Base-by-base conservation (phyloP, 805 yeast species). In the Ascoidea rubescens region DNA sequence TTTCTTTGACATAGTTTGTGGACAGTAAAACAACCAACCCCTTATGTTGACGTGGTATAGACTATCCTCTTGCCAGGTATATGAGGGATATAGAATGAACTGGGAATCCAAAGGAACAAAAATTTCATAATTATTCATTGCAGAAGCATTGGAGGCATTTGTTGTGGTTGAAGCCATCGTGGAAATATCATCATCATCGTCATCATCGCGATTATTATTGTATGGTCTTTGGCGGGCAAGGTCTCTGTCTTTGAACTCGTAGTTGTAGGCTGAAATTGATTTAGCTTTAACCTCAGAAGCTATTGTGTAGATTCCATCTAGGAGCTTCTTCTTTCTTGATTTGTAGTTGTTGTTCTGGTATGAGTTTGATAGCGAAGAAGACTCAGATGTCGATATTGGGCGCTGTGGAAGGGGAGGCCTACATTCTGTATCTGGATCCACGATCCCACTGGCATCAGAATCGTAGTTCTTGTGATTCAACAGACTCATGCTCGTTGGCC, bases 1-100 rank as follows among this genome's bases (percentile, higher is more conserved):
- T 60, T 84, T 87, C 46, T 95, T 71, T 33, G 77, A 75, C 71
- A 80, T 75, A 6, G 75, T 69, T 0, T 95, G 95, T 0, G 89
- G 87, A 46, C 85, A 72, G 51, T 60, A 74, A 8, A 78, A 72
- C 31, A 84, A 67, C 75, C 85, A 78, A 5, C 96, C 96, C 47
- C 86, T 73, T 2, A 90, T 78, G 43, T 79, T 79, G 1, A 84
- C 76, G 45, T 75, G 75, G 56, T 70, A 78, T 50, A 69, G 71
- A 5, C 60, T 60, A 8, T 59, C 62, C 17, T 55, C 59, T 12
- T 60, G 56, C 8, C 56, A 53, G 0, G 80, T 71, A 62, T 73
- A 82, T 4, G 82, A 73, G 28, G 83, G 84, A 57, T 77, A 81
- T 45, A 83, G 65, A 1, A 78, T 64, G n/a, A 87, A 72, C 16